phyloP scores from a whole-genome alignment of 1,284 basidiomycete species.

The Cerioporus squamosus region DNA sequence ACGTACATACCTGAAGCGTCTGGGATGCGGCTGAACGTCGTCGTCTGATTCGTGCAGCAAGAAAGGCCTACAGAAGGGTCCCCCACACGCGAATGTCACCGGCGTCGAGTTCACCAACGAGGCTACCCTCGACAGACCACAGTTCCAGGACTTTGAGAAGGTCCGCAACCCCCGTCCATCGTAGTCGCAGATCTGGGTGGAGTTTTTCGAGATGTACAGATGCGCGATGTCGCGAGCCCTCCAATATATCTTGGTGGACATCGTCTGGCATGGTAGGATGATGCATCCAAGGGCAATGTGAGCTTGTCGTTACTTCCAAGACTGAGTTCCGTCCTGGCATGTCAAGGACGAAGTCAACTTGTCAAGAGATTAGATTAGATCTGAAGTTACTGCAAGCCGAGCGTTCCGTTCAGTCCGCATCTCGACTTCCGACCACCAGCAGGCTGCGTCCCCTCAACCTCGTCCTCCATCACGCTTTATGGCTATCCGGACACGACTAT shows the following conservation, averaged over 20 bases:
- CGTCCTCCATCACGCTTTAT: constrained; percentile 13
- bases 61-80: constrained; percentile 27
- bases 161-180: constrained; percentile 9
- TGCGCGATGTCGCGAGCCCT: too few species aligned
- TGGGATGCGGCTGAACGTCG: not conserved
- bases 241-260: too few species aligned
- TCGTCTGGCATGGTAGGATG: too few species aligned
- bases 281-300: too few species aligned
- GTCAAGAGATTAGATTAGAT: constrained; percentile 7
- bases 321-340: too few species aligned
- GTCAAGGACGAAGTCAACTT: too few species aligned
- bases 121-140: constrained; percentile 20
- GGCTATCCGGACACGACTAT: constrained; percentile 23
- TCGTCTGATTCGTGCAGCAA: constrained; percentile 20
- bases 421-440: not conserved
- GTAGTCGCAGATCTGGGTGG: not conserved
- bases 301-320: too few species aligned
- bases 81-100: constrained; percentile 26
- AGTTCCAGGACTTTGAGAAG: constrained; percentile 30
- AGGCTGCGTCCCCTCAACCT: not conserved
- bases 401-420: constrained; percentile 18
- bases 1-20: not conserved
- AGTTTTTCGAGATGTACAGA: not conserved
- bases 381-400: not conserved
- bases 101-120: constrained; percentile 29